Conservation (phyloP, 2,329 filamentous ascomycete genomes). For the Fonsecaea pugnacius region DNA sequence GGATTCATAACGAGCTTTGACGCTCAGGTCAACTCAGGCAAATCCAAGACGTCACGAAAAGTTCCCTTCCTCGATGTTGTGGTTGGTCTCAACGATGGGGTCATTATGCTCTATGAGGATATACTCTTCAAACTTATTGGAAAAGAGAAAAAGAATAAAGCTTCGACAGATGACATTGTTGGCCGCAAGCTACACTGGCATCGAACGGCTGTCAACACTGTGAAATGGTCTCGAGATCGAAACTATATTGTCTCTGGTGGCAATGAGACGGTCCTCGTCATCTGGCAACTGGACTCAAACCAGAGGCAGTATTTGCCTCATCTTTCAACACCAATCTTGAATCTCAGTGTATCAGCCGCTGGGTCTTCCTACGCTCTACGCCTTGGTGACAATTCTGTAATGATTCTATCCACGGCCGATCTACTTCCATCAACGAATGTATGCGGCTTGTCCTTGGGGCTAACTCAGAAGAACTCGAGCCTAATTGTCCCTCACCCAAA, state of each 20-base stretch:
- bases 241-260: constrained; percentile 95
- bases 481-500: constrained; percentile 64
- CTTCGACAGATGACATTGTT: constrained; percentile 49
- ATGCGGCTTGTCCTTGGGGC: constrained; percentile 65
- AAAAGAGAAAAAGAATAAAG: constrained; percentile 47
- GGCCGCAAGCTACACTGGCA: constrained; percentile 87
- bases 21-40: constrained; percentile 32
- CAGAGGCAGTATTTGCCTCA: constrained; percentile 86
- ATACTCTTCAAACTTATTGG: constrained; percentile 62
- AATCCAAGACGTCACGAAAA: constrained; percentile 39
- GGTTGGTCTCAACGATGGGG: constrained; percentile 75
- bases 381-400: constrained; percentile 87
- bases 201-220: constrained; percentile 75
- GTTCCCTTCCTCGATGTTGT: constrained; percentile 69
- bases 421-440: constrained; percentile 74
- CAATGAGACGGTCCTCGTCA: constrained; percentile 81
- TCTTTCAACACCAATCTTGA: constrained; percentile 81
- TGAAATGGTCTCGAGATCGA: constrained; percentile 92
- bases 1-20: constrained; percentile 72
- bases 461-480: constrained; percentile 8
- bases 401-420: constrained; percentile 88
- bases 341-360: constrained; percentile 76
- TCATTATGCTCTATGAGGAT: constrained; percentile 81
- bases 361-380: constrained; percentile 83
- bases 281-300: constrained; percentile 92